These are phyloP conservation scores for Tolypocladium ovalisporum DNA, from an alignment of 2,329 filamentous ascomycete species.

Conservation along the genomic window DNA sequence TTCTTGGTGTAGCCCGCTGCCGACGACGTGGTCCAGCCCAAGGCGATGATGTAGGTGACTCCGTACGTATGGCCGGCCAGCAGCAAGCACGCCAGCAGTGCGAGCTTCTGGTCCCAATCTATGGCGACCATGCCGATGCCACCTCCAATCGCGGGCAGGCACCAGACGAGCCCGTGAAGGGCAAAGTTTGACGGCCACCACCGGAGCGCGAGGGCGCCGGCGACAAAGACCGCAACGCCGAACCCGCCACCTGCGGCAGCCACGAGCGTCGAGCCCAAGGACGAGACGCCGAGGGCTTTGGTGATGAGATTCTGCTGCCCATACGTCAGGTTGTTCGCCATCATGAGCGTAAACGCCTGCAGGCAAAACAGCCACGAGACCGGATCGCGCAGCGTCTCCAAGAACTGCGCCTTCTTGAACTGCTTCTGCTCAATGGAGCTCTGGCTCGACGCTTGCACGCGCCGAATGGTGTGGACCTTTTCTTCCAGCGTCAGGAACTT, in stretches of 20 bases:
- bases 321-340: neutral
- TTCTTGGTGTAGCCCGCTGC: slow-evolving; percentile 31
- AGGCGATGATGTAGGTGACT: neutral
- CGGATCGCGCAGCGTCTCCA: neutral
- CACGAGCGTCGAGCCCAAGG: neutral
- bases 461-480: neutral
- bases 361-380: neutral
- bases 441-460: neutral
- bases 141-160: neutral
- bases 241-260: neutral
- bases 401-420: neutral
- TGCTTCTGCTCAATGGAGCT: neutral
- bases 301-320: neutral
- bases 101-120: neutral
- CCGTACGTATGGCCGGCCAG: neutral
- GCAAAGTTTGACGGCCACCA: neutral
- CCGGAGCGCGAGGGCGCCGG: neutral
- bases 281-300: neutral
- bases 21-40: slow-evolving; percentile 12
- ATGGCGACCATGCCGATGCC: neutral
- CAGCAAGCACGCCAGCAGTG: neutral
- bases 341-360: neutral
- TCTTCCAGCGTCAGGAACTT: neutral
- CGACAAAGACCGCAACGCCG: neutral
- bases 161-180: neutral